Evolutionary conservation across 108 stramenopile species (phyloP), one percentile per base, ranked within the genome.

Genomic region (Conticribra weissflogii): DNA sequence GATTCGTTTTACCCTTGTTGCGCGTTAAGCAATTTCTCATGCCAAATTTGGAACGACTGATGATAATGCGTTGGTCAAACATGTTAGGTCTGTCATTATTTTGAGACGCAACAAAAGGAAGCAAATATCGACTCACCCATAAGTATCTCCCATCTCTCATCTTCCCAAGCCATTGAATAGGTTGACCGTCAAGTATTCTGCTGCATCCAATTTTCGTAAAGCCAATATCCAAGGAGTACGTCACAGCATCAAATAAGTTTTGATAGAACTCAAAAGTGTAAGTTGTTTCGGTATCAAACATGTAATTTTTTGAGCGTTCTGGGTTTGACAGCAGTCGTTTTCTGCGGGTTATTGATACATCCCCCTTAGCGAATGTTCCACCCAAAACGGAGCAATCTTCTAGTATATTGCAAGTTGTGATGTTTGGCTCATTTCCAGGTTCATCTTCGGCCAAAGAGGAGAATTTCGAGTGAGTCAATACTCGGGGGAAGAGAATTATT

Each of bases 191-290:
- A 28, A 84, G 28, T 0, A 72, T 30, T 17, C 53, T 72, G 2
- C 55, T 56, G 47, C 80, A 71, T 22, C 72, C 71, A 41, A 84
- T 59, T 63, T 81, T 81, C 0, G 63, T 28, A 45, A 84, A 80
- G 5, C 76, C 76, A 33, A 84, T 41, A 63, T 84, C 76, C 1
- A 84, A 58, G 7, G 66, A 55, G 58, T 84, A 84, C 18, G 69
- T 31, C 33, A 31, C 49, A 7, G 55, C 49, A 51, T 78, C 80
- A 24, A 84, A 68, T 1, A 81, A 51, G 54, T 84, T 81, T 54
- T 84, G 83, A 53, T 78, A 84, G 31, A 84, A 84, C 15, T 84
- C 83, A 64, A 84, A 84, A 16, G 83, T 84, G 50, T 84, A 84
- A 5, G 78, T 70, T 18, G 68, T 73, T 36, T 84, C 80, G 1